Conservation (phyloP, 345 rosid species). For the Corchorus capsularis region DNA sequence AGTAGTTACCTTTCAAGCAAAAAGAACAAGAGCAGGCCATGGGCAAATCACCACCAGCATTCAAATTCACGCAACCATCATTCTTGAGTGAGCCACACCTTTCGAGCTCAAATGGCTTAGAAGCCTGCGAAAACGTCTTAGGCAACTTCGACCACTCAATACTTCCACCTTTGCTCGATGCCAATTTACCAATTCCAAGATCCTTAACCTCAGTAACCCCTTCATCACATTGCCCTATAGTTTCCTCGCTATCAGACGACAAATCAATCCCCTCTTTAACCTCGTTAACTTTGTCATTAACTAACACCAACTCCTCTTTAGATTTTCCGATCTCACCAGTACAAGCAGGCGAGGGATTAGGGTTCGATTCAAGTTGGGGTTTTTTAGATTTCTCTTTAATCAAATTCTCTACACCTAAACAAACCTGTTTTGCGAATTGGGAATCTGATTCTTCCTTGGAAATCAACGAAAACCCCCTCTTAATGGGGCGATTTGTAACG, state of each 20-base stretch:
- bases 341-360: constrained; percentile 21
- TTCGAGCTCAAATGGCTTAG: constrained; percentile 52
- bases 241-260: constrained; percentile 29
- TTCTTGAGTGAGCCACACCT: constrained; percentile 47
- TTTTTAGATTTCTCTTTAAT: constrained; percentile 36
- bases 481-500: constrained; percentile 49
- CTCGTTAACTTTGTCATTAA: constrained; percentile 32
- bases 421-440: constrained; percentile 36
- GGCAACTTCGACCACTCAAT: constrained; percentile 44
- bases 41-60: constrained; percentile 45
- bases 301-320: constrained; percentile 20
- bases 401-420: constrained; percentile 51
- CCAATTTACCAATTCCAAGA: constrained; percentile 32
- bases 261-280: constrained; percentile 30
- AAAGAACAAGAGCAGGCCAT: constrained; percentile 77
- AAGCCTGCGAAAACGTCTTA: constrained; percentile 31
- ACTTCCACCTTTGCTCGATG: constrained; percentile 33
- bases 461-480: constrained; percentile 51
- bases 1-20: constrained; percentile 71
- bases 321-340: background rate
- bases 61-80: constrained; percentile 37
- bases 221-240: constrained; percentile 24
- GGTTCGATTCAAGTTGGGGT: constrained; percentile 20
- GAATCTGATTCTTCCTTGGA: constrained; percentile 38
- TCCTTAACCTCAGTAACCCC: constrained; percentile 30